Base-by-base conservation (phyloP, 805 yeast genomes). In the Saccharomycopsis capsularis region DNA sequence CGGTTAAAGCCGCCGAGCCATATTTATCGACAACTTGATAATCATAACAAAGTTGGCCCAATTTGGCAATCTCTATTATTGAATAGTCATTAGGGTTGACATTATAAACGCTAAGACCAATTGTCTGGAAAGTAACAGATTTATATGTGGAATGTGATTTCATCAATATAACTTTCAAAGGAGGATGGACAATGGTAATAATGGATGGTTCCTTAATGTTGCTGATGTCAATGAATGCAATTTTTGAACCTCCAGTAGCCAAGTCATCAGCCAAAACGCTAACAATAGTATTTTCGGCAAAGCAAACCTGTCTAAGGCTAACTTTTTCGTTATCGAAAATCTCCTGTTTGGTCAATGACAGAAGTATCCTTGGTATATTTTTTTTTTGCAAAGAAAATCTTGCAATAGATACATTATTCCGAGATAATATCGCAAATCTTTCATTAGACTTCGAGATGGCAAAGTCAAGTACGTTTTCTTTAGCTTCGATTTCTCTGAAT, bases 11-110 rank as follows among this genome's bases (percentile, higher is more conserved):
- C 19, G 55, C 61, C 42, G 55, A 59, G 3, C 52, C 52, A 7
- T 51, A 45, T 16, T 38, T 39, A 15, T 39, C 34, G 35, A 47
- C 56, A 2, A 80, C 74, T 56, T 76, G 78, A 55, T 70, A 76
- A 53, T 73, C 83, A 47, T 75, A 75, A 58, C 95, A 87, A 24
- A 85, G 66, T 58, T 77, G 84, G 1, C 91, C 90, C 54, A 89
- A 80, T 50, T 71, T 70, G 2, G 77, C 62, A 3, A 82, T 59
- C 32, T 64, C 63, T 52, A 64, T 63, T 54, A 29, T 44, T 29
- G 36, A 51, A 57, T 0, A 34, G 37, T 41, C 53, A 48, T 22
- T 60, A 51, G 21, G 81, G 50, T 49, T 68, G 67, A 55, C 66
- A n/a, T 43, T 39, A 16, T 22, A 67, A 3, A 86, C 73, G 3